Evolutionary conservation across 83 land plant species (phyloP), one percentile per base, ranked within the genome.

Genomic region (Isoetes engelmannii): DNA sequence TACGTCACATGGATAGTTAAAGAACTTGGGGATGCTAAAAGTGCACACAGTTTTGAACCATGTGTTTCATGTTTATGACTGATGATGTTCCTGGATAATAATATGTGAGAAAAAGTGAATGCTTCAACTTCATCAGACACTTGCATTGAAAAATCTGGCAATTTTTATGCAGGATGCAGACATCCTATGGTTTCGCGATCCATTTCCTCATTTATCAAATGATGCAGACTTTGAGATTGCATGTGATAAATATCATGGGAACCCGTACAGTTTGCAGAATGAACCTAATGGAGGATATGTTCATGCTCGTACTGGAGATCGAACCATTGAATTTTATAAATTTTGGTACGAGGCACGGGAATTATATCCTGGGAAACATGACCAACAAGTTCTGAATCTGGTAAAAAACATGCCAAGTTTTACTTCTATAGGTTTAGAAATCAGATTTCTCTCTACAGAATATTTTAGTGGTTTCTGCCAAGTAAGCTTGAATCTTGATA

Each of bases 211-310:
- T 21, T 60, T 60, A 13, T 3, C 63, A 20, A 60, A 20, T 8
- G 63, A 60, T 60, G 63, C 63, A 1, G 63, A 60, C 20, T 60
- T 60, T 15, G 63, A 60, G 63, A 15, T 60, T 60, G 63, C 63
- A n/a, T 60, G 63, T 21, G 63, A 60, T 20, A 10, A 21, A 20
- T 60, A 13, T 18, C 9, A 59, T 19, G 62, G 62, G 62, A 59
- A 17, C 62, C 19, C 62, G 17, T 6, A 8, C 17, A 20, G 20
- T 21, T 20, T 21, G 13, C 19, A 21, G 10, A 60, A 60, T 20
- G 19, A 20, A 60, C 63, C 63, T 8, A 60, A 60, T 21, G 28
- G 21, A 15, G 63, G 63, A 13, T 60, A n/a, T 21, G 17, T 60
- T 0, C 63, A 60, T 60, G 63, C 20, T 15, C 17, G 1, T 8